These are phyloP conservation scores for Flagelloscypha sp. DNA, from an alignment of 768 basidiomycete genomes.

Conservation along the genomic window DNA sequence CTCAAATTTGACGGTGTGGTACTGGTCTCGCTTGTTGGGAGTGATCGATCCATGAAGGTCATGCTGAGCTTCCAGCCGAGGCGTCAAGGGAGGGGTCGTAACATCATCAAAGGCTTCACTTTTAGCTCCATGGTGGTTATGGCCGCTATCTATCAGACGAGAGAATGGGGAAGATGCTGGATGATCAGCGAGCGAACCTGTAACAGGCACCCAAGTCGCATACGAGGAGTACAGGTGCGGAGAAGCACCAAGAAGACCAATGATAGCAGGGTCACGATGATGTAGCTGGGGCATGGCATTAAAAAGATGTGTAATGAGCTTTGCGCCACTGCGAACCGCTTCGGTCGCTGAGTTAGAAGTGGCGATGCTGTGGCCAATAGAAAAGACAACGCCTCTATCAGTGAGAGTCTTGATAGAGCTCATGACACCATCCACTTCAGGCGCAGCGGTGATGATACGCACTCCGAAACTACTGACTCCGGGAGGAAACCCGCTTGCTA, in stretches of 20 bases:
- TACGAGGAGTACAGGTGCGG: conserved; percentile 45
- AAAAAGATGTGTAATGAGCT: conserved; percentile 88
- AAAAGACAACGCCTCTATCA: conserved; percentile 64
- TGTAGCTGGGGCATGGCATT: conserved; percentile 90
- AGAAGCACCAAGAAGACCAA: conserved; percentile 77
- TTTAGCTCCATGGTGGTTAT: conserved; percentile 13
- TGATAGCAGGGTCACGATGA: conserved; percentile 87
- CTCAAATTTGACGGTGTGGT: conserved; percentile 43
- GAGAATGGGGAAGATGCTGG: conserved; percentile 5
- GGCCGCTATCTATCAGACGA: background rate
- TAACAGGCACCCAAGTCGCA: conserved; percentile 17
- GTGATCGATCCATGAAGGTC: conserved; percentile 6
- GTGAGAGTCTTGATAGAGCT: conserved; percentile 50
- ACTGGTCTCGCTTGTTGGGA: conserved; percentile 28
- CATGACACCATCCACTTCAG: conserved; percentile 81
- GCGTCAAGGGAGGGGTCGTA: conserved; percentile 48
- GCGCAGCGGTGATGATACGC: conserved; percentile 79
- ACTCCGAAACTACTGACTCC: conserved; percentile 46
- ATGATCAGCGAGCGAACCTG: conserved; percentile 10
- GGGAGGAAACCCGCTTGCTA: conserved; percentile 24
- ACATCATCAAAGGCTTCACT: conserved; percentile 55
- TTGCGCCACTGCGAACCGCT: conserved; percentile 65
- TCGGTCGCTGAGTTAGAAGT: conserved; percentile 63
- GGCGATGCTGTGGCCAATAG: conserved; percentile 86
- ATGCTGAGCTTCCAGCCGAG: conserved; percentile 17